Conservation (phyloP, 2,329 filamentous ascomycete genomes). For the Nemania sp. region DNA sequence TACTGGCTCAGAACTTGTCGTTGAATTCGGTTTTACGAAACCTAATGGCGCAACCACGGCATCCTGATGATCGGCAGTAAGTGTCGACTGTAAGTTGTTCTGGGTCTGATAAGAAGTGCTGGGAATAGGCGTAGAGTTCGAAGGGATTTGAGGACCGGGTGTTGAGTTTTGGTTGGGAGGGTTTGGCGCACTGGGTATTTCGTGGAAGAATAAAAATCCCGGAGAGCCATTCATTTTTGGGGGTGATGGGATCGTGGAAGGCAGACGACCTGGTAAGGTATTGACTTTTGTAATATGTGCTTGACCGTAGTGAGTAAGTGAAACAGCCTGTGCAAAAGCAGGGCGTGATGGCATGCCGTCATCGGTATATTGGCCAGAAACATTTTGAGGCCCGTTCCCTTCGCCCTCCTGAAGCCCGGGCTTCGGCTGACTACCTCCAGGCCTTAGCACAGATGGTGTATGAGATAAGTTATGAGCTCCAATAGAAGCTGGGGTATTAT, state of each 20-base stretch:
- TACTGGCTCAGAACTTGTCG: conserved; percentile 19
- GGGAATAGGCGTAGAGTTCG: neutral
- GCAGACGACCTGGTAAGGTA: conserved; percentile 21
- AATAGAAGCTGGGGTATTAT: conserved; percentile 23
- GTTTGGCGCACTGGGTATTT: conserved; percentile 24
- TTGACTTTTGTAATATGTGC: conserved; percentile 29
- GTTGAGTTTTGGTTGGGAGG: neutral
- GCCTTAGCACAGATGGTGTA: conserved; percentile 27
- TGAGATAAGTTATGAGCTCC: conserved; percentile 15
- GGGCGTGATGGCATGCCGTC: neutral
- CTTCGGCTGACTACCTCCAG: conserved; percentile 21
- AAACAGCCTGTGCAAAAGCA: neutral
- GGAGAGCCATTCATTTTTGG: conserved; percentile 27
- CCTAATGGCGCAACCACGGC: conserved; percentile 30
- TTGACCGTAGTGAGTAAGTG: conserved; percentile 5
- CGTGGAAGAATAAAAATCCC: conserved; percentile 34
- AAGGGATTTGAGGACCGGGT: neutral
- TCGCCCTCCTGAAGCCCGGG: neutral
- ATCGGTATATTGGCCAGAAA: neutral
- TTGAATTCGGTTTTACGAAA: conserved; percentile 27
- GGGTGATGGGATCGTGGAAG: conserved; percentile 15
- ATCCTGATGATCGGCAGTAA: conserved; percentile 14
- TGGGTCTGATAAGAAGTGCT: neutral
- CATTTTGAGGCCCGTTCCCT: neutral
- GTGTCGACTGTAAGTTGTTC: conserved; percentile 5